Base-by-base conservation (phyloP, 805 yeast genomes). In the Maudiozyma barnettii region DNA sequence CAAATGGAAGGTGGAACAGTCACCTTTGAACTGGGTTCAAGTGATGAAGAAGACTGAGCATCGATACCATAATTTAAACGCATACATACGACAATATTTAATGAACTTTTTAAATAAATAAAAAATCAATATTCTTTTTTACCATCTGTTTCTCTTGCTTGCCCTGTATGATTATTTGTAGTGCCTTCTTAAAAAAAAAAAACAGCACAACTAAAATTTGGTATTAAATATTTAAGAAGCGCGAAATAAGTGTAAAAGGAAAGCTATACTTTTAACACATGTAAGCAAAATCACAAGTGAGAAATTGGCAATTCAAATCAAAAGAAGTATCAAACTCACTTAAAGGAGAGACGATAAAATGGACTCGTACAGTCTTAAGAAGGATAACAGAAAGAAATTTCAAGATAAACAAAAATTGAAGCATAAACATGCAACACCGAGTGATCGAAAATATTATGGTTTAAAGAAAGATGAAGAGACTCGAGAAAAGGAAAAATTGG, bases 361-460 rank as follows among this genome's bases (percentile, higher is more conserved):
- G 64, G 64, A 60, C 44, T 52, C 59, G 1, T 61, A 48, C 51
- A 57, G 54, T 38, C 43, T 67, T 29, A 70, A 70, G 57, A 54
- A 60, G 36, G 74, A 69, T 50, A 70, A 70, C 50, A 56, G 74
- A 10, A 69, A 66, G 61, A 68, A 66, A 55, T 70, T 68, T 49
- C 70, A 64, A 46, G 74, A 70, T 46, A 70, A 68, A 50, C 61
- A 66, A 29, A 64, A 61, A 45, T 59, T 68, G 12, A 70, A 70
- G 47, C 55, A 67, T 4, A 65, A 59, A 19, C 74, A 70, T 54
- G 61, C 59, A 1, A 65, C 66, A 43, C 69, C 63, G 47, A 67
- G 64, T 54, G 70, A 57, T 51, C 61, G 54, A 52, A 69, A 62
- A 58, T 69, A 64, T 48, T 52, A 56, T 5, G 54, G 61, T 13